Conservation (phyloP, 2,329 filamentous ascomycete species). For the Monosporascus sp. region DNA sequence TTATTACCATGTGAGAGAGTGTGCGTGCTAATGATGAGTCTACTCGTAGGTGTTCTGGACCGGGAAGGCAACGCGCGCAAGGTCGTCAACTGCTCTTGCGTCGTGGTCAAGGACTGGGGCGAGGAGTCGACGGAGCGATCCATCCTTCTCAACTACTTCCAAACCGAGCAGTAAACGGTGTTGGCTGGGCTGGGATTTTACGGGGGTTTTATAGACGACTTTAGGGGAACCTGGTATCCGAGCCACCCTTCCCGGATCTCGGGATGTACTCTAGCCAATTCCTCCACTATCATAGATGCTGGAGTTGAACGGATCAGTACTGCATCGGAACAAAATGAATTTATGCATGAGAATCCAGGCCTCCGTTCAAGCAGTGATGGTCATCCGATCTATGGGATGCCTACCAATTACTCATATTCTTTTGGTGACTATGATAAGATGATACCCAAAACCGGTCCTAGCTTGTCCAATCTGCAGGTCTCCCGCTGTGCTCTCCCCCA, state of each 20-base stretch:
- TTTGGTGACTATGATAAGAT: no score
- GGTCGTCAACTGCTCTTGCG: slow-evolving; percentile 99
- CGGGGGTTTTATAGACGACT: slow-evolving; percentile 20
- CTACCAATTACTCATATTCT: no score
- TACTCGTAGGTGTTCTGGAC: slow-evolving; percentile 78
- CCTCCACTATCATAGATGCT: slow-evolving; percentile 38
- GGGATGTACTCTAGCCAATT: slow-evolving; percentile 33
- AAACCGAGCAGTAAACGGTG: slow-evolving; percentile 67
- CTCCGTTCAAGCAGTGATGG: neutral
- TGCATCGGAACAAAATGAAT: slow-evolving; percentile 36
- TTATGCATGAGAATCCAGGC: no score
- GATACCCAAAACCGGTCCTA: no score
- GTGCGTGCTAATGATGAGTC: slow-evolving; percentile 23
- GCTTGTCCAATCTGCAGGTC: no score
- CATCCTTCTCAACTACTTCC: slow-evolving; percentile 99
- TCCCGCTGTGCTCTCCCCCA: no score
- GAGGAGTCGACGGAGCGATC: slow-evolving; percentile 99
- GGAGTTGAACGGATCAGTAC: slow-evolving; percentile 16
- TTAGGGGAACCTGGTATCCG: slow-evolving; percentile 14
- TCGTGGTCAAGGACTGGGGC: slow-evolving; percentile 99
- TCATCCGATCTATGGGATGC: no score
- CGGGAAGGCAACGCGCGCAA: slow-evolving; percentile 99
- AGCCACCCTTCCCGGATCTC: slow-evolving; percentile 19
- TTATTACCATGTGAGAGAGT: neutral
- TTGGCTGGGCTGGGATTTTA: slow-evolving; percentile 25